Percentiles rank a stretch among this genome's conserved stretches.
phyloP scores from a whole-genome alignment of 2,329 filamentous ascomycete species.

The Herpotrichia juniperi region DNA sequence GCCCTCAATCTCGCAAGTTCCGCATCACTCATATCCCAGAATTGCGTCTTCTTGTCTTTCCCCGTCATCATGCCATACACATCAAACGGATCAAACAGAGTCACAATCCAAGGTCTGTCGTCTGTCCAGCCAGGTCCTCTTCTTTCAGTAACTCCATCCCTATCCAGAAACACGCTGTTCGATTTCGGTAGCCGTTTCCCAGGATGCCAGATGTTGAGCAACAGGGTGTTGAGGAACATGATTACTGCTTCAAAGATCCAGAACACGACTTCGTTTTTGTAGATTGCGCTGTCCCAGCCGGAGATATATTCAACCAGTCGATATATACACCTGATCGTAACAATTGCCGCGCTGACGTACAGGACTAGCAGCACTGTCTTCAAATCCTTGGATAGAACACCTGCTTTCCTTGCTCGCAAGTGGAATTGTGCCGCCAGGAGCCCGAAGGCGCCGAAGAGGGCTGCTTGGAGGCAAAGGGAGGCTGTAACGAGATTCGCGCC shows the following conservation, averaged over 20 bases:
- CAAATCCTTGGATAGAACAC: conserved; percentile 52
- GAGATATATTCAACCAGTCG: conserved; percentile 58
- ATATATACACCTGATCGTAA: conserved; percentile 58
- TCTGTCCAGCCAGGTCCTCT: conserved; percentile 58
- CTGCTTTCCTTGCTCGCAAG: conserved; percentile 45
- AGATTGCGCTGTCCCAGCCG: conserved; percentile 42
- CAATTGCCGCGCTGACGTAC: conserved; percentile 56
- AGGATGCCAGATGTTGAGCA: conserved; percentile 61
- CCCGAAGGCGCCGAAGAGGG: conserved; percentile 57
- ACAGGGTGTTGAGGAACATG: conserved; percentile 58
- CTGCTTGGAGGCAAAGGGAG: conserved; percentile 58
- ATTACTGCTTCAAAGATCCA: conserved; percentile 61
- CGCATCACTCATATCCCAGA: conserved; percentile 45
- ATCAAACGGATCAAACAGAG: conserved; percentile 45
- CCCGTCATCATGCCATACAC: conserved; percentile 38
- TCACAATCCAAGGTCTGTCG: conserved; percentile 52
- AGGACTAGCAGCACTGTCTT: conserved; percentile 53
- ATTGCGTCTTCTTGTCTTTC: conserved; percentile 41
- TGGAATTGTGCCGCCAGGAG: conserved; percentile 55
- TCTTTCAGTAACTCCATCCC: conserved; percentile 59
- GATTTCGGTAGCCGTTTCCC: conserved; percentile 56
- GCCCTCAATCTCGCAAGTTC: conserved; percentile 32
- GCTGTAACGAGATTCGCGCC: conserved; percentile 57
- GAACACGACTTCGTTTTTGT: conserved; percentile 58
- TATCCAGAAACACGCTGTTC: conserved; percentile 57